Evolutionary conservation across 2,329 filamentous ascomycete genomes (phyloP).

Genomic region (Mariannaea elegans): DNA sequence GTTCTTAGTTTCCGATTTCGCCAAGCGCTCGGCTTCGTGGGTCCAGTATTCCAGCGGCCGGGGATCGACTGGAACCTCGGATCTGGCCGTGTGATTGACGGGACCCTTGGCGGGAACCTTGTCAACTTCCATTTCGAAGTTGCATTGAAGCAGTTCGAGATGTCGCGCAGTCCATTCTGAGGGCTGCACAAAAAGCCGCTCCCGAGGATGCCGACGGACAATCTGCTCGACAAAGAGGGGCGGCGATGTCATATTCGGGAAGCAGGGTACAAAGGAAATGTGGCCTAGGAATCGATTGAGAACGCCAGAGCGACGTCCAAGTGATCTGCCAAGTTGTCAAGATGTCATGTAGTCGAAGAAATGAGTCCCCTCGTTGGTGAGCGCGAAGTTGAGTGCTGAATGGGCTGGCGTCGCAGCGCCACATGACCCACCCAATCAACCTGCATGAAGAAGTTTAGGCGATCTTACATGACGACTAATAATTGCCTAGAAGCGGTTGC

Average conservation of each 20-base stretch:
- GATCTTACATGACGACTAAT: neutral
- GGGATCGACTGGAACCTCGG: slow-evolving; percentile 12
- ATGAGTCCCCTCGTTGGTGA: neutral
- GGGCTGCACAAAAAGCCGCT: slow-evolving; percentile 37
- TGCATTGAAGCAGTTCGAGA: slow-evolving; percentile 27
- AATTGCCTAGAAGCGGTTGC: no score
- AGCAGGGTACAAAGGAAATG: neutral
- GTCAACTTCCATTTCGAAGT: slow-evolving; percentile 22
- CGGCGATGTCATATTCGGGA: neutral
- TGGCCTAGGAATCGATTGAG: neutral
- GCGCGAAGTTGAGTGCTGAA: neutral
- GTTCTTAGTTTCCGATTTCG: slow-evolving; percentile 32
- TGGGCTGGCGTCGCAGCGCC: neutral
- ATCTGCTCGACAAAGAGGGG: slow-evolving; percentile 27
- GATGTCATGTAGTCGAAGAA: neutral
- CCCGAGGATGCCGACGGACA: slow-evolving; percentile 35
- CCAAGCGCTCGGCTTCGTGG: slow-evolving; percentile 31
- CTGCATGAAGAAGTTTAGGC: neutral
- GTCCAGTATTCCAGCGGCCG: slow-evolving; percentile 18
- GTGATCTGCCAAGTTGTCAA: neutral
- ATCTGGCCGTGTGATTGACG: neutral
- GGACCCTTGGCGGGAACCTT: neutral
- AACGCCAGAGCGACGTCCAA: neutral
- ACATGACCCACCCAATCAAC: neutral
- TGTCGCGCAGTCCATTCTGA: slow-evolving; percentile 34